Percentiles rank a stretch among this genome's conserved stretches.
Conservation (phyloP, 2,329 filamentous ascomycete species). For the Apiospora rasikravindrae region DNA sequence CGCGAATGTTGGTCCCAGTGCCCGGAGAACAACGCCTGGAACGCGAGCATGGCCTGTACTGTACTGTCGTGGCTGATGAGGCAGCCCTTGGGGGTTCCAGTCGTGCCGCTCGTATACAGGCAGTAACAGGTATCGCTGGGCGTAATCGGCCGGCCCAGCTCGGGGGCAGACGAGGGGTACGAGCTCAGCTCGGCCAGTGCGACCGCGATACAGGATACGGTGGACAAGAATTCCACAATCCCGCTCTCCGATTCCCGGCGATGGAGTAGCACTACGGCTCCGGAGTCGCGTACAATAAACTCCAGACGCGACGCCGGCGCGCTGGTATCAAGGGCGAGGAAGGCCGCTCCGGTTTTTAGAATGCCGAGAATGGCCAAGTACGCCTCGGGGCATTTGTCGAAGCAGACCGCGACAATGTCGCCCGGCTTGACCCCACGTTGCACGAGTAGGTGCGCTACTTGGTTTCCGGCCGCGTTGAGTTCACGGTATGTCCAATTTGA, state of each 20-base stretch:
- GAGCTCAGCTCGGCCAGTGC: slow-evolving; percentile 38
- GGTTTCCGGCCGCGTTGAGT: slow-evolving; percentile 73
- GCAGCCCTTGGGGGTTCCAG: slow-evolving; percentile 85
- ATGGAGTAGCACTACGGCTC: slow-evolving; percentile 66
- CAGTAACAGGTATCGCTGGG: slow-evolving; percentile 75
- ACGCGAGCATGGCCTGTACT: slow-evolving; percentile 87
- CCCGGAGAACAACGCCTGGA: slow-evolving; percentile 75
- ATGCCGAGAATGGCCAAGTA: slow-evolving; percentile 84
- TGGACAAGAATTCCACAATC: slow-evolving; percentile 40
- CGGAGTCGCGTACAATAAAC: slow-evolving; percentile 79
- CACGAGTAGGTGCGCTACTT: slow-evolving; percentile 69
- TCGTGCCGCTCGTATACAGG: slow-evolving; percentile 87
- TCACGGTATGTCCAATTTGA: slow-evolving; percentile 75
- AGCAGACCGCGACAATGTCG: slow-evolving; percentile 75
- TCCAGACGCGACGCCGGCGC: slow-evolving; percentile 75
- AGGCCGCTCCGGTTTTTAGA: slow-evolving; percentile 81
- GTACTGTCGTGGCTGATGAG: slow-evolving; percentile 88
- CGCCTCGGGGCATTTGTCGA: slow-evolving; percentile 84
- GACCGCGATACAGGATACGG: slow-evolving; percentile 41
- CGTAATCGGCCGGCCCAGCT: slow-evolving; percentile 41
- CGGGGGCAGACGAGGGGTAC: slow-evolving; percentile 26
- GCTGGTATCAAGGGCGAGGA: slow-evolving; percentile 78
- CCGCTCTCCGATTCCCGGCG: slow-evolving; percentile 36
- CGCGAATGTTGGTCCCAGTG: slow-evolving; percentile 77
- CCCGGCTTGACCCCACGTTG: slow-evolving; percentile 56